Evolutionary conservation across 1,284 basidiomycete genomes (phyloP).

Genomic region (Inonotus hispidus): DNA sequence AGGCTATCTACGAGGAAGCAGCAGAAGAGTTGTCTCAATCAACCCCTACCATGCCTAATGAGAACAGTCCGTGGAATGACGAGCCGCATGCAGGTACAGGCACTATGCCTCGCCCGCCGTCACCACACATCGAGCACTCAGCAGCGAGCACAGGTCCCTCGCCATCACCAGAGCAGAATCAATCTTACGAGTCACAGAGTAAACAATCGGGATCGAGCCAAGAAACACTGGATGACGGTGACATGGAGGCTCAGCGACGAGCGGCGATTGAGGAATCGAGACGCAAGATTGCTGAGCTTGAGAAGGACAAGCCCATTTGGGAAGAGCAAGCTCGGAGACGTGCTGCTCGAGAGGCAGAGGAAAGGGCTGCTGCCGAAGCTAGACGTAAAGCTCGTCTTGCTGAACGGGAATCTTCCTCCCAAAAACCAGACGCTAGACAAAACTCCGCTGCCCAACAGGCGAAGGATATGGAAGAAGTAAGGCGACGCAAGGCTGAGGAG

Average conservation of each 20-base stretch:
- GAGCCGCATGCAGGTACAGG: background rate
- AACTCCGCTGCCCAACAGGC: conserved; percentile 20
- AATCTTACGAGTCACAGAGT: background rate
- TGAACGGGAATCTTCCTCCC: background rate
- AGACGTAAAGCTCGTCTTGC: conserved; percentile 17
- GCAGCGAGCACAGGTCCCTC: background rate
- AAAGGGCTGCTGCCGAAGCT: conserved; percentile 25
- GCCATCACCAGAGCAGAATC: background rate
- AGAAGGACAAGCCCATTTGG: conserved; percentile 60
- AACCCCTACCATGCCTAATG: background rate
- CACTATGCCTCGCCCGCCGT: background rate
- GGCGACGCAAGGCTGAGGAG: conserved; percentile 30
- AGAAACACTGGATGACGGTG: conserved; percentile 7
- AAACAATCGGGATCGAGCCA: background rate
- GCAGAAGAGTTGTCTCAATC: conserved; percentile 20
- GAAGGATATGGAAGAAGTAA: conserved; percentile 27
- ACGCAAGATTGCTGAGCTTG: conserved; percentile 62
- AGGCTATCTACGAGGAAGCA: conserved; percentile 30
- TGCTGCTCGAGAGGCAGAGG: conserved; percentile 36
- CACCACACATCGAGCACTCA: background rate
- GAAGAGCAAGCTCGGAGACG: conserved; percentile 45
- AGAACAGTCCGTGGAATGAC: background rate
- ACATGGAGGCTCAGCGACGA: conserved; percentile 23
- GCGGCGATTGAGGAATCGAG: conserved; percentile 58
- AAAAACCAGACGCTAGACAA: background rate